Conservation (phyloP, 2,329 filamentous ascomycete species). For the Hirsutella rhossiliensis region DNA sequence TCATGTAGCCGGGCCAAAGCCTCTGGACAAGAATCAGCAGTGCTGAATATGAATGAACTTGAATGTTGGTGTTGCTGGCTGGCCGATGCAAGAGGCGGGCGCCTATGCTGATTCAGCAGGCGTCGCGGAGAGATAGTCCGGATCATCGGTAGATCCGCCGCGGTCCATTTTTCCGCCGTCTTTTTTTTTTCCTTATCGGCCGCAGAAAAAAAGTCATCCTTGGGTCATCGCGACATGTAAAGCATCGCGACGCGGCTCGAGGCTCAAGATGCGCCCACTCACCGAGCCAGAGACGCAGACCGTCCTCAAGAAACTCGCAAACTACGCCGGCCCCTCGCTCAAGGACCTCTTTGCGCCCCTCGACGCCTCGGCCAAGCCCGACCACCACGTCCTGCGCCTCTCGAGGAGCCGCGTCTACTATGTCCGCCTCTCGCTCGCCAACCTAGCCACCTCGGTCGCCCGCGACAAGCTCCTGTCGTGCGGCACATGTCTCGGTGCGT, state of each 20-base stretch:
- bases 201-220: background rate
- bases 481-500: slow-evolving; percentile 66
- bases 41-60: too few relatives aligned
- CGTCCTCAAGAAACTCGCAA: slow-evolving; percentile 84
- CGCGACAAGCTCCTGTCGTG: slow-evolving; percentile 73
- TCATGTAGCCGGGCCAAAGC: too few relatives aligned
- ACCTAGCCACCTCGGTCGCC: slow-evolving; percentile 76
- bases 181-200: background rate
- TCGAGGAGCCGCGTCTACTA: slow-evolving; percentile 84
- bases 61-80: too few relatives aligned
- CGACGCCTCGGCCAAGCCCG: slow-evolving; percentile 52
- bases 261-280: slow-evolving; percentile 58
- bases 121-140: too few relatives aligned
- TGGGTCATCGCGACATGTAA: background rate
- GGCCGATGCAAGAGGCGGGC: too few relatives aligned
- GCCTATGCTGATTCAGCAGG: too few relatives aligned
- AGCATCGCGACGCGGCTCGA: background rate
- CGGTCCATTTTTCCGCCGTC: background rate
- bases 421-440: slow-evolving; percentile 77
- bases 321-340: slow-evolving; percentile 80
- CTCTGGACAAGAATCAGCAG: too few relatives aligned
- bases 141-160: background rate
- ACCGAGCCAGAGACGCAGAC: slow-evolving; percentile 71
- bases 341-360: slow-evolving; percentile 72
- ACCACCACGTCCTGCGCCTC: slow-evolving; percentile 78